Evolutionary conservation across 768 basidiomycete species (phyloP), one percentile per base, ranked within the genome.

Genomic region (Polyporus arcularius): DNA sequence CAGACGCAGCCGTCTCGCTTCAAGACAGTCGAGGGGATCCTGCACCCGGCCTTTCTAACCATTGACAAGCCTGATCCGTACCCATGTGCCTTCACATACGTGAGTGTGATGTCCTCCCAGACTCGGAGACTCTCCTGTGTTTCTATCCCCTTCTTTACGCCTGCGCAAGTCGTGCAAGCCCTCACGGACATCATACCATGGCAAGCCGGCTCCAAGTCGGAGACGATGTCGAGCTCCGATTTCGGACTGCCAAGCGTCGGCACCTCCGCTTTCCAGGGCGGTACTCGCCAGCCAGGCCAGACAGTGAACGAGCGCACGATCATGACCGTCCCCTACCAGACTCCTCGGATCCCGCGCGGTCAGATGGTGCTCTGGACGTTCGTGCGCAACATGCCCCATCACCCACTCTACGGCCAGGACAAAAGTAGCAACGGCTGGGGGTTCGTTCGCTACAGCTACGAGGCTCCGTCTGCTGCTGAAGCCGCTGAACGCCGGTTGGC

Each of bases 61-160:
- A 30, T 46, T n/a, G 8, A 40, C 2, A 35, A 48, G 12, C 53
- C 40, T 3, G 54, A 54, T 21, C 9, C 32, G 4, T 71, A 68
- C 43, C 65, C 70, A 4, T 63, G 57, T 38, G 62, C 61, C 10
- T 74, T 73, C 48, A 51, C 66, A 15, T 67, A 65, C 47, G 28
- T 66, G 6, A 46, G 39, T 16, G 2, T 61, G 14, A 30, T 16
- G 11, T 10, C 28, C 11, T 26, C 21, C 21, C 21, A 26, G 8
- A 12, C 10, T 28, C 1, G 14, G 0, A 15, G 47, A 4, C 8
- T 42, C 10, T 2, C 4, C 3, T 41, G 59, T 49, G 47, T 54
- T 32, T 67, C 68, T 7, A 39, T 74, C n/a, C 67, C 73, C n/a
- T 54, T 72, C 58, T 69, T 73, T 56, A 67, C 68, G 5, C 72